A percentile compares a stretch with the other conserved stretches of the same genome.
phyloP scores from a whole-genome alignment of 352 stramenopile genomes.

The Phytophthora boehmeriae region DNA sequence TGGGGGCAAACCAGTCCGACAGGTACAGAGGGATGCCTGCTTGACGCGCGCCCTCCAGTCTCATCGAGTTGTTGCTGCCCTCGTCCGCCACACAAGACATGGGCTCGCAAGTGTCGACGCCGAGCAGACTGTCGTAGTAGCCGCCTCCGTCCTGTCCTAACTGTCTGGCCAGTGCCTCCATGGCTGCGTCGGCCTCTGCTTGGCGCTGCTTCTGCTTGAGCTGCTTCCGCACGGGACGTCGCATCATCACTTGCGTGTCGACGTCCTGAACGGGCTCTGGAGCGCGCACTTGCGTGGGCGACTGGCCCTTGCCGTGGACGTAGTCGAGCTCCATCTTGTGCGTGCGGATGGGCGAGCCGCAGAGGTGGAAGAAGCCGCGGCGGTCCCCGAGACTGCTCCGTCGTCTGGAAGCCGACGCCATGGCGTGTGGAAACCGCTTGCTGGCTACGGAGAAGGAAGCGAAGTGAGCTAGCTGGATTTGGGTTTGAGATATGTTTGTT shows the following conservation, averaged over 20 bases:
- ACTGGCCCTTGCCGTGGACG: slow-evolving; percentile 38
- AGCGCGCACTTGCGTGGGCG: slow-evolving; percentile 37
- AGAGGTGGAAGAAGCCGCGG: slow-evolving; percentile 71
- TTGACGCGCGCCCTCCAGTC: slow-evolving; percentile 55
- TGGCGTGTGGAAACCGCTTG: slow-evolving; percentile 15
- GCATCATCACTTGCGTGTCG: slow-evolving; percentile 33
- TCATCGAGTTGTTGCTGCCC: slow-evolving; percentile 52
- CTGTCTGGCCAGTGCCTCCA: slow-evolving; percentile 25
- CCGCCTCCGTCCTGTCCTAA: slow-evolving; percentile 39
- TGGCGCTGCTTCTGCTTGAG: slow-evolving; percentile 43
- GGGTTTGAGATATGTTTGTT: background rate
- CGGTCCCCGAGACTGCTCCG: slow-evolving; percentile 29
- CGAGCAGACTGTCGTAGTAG: slow-evolving; percentile 35
- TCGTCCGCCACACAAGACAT: slow-evolving; percentile 41
- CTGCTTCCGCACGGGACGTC: slow-evolving; percentile 28
- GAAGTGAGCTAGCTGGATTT: slow-evolving; percentile 30
- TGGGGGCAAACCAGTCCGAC: slow-evolving; percentile 49
- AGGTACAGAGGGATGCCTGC: slow-evolving; percentile 72
- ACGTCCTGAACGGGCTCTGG: slow-evolving; percentile 32
- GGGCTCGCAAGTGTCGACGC: slow-evolving; percentile 31
- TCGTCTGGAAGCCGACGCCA: slow-evolving; percentile 29
- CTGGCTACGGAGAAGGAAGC: slow-evolving; percentile 31
- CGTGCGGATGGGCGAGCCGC: slow-evolving; percentile 80
- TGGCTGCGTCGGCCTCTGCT: slow-evolving; percentile 24
- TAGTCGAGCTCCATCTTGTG: slow-evolving; percentile 55